These are phyloP conservation scores for Flaveria sonorensis DNA, from an alignment of 129 eudicot species.

Conservation along the genomic window DNA sequence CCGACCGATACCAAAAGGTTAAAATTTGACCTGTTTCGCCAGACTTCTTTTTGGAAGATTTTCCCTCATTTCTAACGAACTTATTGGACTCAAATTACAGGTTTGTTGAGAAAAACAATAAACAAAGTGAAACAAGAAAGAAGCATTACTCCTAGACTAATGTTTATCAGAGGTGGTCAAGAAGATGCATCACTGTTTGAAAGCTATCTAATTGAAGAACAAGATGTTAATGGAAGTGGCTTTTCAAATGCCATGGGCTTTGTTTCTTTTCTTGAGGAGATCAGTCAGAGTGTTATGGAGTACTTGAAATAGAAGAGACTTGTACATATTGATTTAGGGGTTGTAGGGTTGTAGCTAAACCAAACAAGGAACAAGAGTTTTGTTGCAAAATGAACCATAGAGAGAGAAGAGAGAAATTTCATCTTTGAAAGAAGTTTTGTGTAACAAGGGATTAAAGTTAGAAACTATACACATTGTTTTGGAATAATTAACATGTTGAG, in stretches of 20 bases:
- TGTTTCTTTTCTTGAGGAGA: conserved; percentile 91
- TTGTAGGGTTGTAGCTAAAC: conserved; percentile 21
- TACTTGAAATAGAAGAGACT: conserved; percentile 58
- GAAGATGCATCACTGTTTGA: conserved; percentile 85
- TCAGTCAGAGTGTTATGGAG: conserved; percentile 70
- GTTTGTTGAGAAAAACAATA: conserved; percentile 73
- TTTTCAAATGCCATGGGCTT: conserved; percentile 86
- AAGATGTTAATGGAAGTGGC: conserved; percentile 84
- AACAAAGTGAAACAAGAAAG: conserved; percentile 95
- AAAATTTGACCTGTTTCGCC: neutral
- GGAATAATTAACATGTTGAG: neutral
- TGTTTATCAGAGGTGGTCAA: conserved; percentile 83
- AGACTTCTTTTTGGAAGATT: no score
- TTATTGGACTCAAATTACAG: conserved; percentile 31
- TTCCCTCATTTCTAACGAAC: neutral
- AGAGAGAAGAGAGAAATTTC: neutral
- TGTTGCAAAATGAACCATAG: neutral
- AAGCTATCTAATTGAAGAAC: conserved; percentile 89
- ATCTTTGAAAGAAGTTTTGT: neutral
- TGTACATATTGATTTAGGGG: conserved; percentile 32
- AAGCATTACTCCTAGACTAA: conserved; percentile 81
- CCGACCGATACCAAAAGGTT: neutral
- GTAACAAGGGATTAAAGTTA: neutral
- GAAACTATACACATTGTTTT: conserved; percentile 25
- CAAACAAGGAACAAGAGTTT: conserved; percentile 13